A percentile compares a stretch with the other conserved stretches of the same genome.
Conservation (phyloP, 1,284 basidiomycete species). For the Cutaneotrichosporon sp. region DNA sequence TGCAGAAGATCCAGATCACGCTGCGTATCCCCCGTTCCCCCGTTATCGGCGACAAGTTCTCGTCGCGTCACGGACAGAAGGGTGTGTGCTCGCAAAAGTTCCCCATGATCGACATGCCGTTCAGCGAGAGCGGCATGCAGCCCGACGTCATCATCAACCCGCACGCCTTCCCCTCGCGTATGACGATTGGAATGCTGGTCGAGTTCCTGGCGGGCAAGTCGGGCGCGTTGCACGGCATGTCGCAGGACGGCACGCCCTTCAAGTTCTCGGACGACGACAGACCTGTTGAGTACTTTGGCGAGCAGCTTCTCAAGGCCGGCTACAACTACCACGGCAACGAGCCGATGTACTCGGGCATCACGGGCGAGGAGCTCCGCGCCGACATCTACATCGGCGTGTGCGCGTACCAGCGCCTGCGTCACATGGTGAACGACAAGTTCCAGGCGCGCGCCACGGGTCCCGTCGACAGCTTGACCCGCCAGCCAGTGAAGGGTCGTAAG, state of each 20-base stretch:
- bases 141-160: slow-evolving; percentile 99
- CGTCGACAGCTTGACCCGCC: slow-evolving; percentile 91
- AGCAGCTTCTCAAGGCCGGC: slow-evolving; percentile 88
- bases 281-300: slow-evolving; percentile 94
- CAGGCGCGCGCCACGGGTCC: slow-evolving; percentile 98
- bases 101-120: slow-evolving; percentile 98
- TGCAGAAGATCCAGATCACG: slow-evolving; percentile 93
- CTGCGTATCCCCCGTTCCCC: slow-evolving; percentile 92
- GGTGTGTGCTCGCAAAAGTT: slow-evolving; percentile 99
- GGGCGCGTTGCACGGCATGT: slow-evolving; percentile 95
- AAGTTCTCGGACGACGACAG: slow-evolving; percentile 97
- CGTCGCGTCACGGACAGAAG: slow-evolving; percentile 98
- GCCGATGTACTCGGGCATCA: slow-evolving; percentile 99
- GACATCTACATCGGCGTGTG: slow-evolving; percentile 99
- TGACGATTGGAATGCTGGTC: slow-evolving; percentile 99
- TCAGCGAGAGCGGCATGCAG: slow-evolving; percentile 97
- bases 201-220: slow-evolving; percentile 99
- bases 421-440: slow-evolving; percentile 99
- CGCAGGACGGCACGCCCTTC: slow-evolving; percentile 98
- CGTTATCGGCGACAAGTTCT: slow-evolving; percentile 99
- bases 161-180: slow-evolving; percentile 98
- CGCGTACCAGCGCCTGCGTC: slow-evolving; percentile 96
- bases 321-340: slow-evolving; percentile 99
- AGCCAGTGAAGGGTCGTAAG: slow-evolving; percentile 99
- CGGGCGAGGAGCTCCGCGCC: slow-evolving; percentile 95